Base-by-base conservation (phyloP, 148 eudicot genomes). In the Rhododendron ferrugineum region DNA sequence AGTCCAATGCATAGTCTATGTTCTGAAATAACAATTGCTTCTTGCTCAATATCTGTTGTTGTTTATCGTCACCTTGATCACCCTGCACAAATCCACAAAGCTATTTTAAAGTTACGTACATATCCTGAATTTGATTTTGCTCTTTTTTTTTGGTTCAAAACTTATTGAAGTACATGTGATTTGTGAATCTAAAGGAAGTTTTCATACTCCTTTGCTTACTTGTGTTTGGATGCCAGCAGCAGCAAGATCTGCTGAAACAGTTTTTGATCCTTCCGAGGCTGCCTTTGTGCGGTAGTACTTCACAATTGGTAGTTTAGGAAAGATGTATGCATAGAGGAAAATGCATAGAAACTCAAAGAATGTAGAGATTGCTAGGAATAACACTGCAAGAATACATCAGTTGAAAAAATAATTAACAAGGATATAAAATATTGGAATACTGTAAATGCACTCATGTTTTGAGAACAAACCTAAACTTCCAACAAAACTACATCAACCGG, bases 231-330 rank as follows among this genome's bases (percentile, higher is more conserved):
- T 89, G 28, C 94, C 96, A 26, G 88, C 96, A 50, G 94, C 93
- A 44, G 85, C 89, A 37, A 93, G 92, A 60, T 93, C 96, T 76
- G 88, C 79, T 32, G 88, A 40, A 72, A 93, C 96, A 44, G 96
- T 93, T 86, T 87, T 89, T 20, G 93, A 92, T 44, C 96, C 96
- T 87, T 91, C 92, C 1, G 89, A 49, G 34, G 94, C 92, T 58
- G 96, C 96, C 85, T 92, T 93, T 80, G 86, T 15, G 20, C 94
- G 93, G 49, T 84, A 93, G 77, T 92, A 85, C 92, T 92, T 93
- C 30, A 93, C 92, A 58, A 92, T 89, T 10, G 94, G 94, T 73
- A 93, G 74, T 75, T 85, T 92, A 13, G 96, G 88, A 84, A 93
- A 93, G 85, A 87, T 80, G 23, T 49, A 84, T 42, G 93, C 88